Base-by-base conservation (phyloP, 1,139 yeast genomes). In the Blastobotrys ciferrii region DNA sequence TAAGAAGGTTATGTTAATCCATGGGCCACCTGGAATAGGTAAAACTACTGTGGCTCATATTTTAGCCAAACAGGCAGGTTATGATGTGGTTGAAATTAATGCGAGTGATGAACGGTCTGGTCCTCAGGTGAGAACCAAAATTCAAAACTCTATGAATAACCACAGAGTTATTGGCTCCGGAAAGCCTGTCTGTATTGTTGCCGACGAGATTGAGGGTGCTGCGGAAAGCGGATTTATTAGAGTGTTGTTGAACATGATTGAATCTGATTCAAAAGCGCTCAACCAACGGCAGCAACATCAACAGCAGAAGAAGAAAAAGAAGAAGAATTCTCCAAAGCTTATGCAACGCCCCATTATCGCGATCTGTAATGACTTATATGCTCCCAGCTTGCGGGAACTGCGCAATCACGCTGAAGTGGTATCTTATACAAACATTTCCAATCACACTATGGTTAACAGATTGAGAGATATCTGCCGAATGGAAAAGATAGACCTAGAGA, bases 11-110 rank as follows among this genome's bases (percentile, higher is more conserved):
- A 64, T 92, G 35, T 69, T 92, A 43, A 76, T 92, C 2, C 88
- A 85, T 63, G 98, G 98, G 0, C 95, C 97, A 0, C 91, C 96
- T 0, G 98, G 98, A 1, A 76, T 87, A n/a, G 98, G 98, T 4
- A 92, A 92, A 64, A 92, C 98, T 0, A 81, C 95, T 0, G 83
- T 89, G 2, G 89, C 94, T 0, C 96, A 91, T 64, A 77, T 88
- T 1, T 76, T 89, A 33, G 95, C 96, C 3, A 76, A 75, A 45
- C 96, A 87, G 56, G 78, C 87, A 42, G 95, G 96, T 0, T 92
- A 85, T 63, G 80, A 81, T 43, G 78, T 87, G 0, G 77, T 86
- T 58, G 98, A 92, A 62, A 76, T 91, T 55, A 92, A 92, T 67
- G 97, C 98, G 1, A 83, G 95, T 58, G 96, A 92, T 64, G 91